Percentiles rank a stretch among this genome's conserved stretches.
Conservation (phyloP, 192 early-diverging fungal species). For the Allomyces arbusculus region DNA sequence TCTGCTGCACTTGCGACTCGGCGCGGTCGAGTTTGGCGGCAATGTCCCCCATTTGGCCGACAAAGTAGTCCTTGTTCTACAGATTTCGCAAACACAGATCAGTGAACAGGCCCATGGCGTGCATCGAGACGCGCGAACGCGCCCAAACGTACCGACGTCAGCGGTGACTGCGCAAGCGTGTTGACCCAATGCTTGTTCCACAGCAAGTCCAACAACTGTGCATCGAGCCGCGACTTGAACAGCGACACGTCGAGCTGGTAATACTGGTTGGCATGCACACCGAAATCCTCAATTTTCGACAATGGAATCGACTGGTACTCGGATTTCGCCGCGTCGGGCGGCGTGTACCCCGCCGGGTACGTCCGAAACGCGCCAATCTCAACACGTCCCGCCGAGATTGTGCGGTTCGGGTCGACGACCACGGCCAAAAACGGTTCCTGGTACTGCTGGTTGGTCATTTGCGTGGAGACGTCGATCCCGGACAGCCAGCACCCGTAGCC, state of each 20-base stretch:
- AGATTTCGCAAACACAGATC: neutral
- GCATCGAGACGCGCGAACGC: neutral
- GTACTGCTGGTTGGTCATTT: constrained; percentile 83
- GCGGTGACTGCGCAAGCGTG: constrained; percentile 77
- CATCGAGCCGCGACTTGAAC: constrained; percentile 83
- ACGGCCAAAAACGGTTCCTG: constrained; percentile 90
- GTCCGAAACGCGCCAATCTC: constrained; percentile 97
- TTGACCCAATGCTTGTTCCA: constrained; percentile 99
- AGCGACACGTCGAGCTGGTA: constrained; percentile 77
- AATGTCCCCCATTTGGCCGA: constrained; percentile 58
- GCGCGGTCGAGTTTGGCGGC: constrained; percentile 66
- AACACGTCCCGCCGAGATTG: constrained; percentile 87
- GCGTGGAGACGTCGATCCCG: constrained; percentile 91
- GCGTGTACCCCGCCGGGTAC: constrained; percentile 74
- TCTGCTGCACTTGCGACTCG: constrained; percentile 29
- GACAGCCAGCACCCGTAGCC: constrained; percentile 99
- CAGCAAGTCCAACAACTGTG: constrained; percentile 63
- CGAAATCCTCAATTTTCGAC: constrained; percentile 95
- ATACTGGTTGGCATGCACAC: constrained; percentile 77
- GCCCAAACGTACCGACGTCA: constrained; percentile 44
- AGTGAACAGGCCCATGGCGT: neutral
- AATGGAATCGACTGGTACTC: constrained; percentile 84
- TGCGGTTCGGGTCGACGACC: constrained; percentile 94
- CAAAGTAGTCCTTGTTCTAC: constrained; percentile 61
- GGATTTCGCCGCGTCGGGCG: constrained; percentile 49